These are phyloP conservation scores for Periglandula ipomoeae DNA, from an alignment of 2,329 filamentous ascomycete genomes.

Conservation along the genomic window DNA sequence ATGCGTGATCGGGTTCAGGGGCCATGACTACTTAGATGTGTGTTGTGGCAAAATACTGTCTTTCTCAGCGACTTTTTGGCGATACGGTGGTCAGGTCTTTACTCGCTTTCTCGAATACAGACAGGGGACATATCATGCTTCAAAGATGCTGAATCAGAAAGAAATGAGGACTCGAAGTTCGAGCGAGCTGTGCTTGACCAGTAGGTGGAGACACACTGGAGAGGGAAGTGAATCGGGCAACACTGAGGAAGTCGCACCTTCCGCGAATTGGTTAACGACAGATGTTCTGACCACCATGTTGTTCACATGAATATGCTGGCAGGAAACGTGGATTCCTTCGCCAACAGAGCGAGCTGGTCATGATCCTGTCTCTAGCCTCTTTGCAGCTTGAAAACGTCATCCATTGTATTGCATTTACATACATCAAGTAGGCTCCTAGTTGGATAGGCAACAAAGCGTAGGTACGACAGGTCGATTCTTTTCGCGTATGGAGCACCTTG, in stretches of 20 bases:
- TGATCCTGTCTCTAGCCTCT: too few relatives aligned
- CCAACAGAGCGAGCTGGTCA: too few relatives aligned
- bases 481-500: too few relatives aligned
- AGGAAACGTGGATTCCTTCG: too few relatives aligned
- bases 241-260: constrained; percentile 6
- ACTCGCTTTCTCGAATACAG: not conserved
- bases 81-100: not conserved
- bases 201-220: constrained; percentile 1
- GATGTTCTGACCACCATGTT: not conserved
- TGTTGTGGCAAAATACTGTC: not conserved
- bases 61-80: not conserved
- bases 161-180: not conserved
- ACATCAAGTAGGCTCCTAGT: too few relatives aligned
- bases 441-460: too few relatives aligned
- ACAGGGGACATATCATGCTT: not conserved
- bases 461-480: too few relatives aligned
- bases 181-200: not conserved
- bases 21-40: constrained; percentile 4
- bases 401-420: too few relatives aligned
- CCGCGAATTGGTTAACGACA: not conserved
- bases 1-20: constrained; percentile 28
- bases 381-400: too few relatives aligned
- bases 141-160: not conserved
- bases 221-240: constrained; percentile 6
- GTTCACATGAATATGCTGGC: not conserved